phyloP scores from a whole-genome alignment of 352 stramenopile species.

The Phytopythium cucurbitacearum region DNA sequence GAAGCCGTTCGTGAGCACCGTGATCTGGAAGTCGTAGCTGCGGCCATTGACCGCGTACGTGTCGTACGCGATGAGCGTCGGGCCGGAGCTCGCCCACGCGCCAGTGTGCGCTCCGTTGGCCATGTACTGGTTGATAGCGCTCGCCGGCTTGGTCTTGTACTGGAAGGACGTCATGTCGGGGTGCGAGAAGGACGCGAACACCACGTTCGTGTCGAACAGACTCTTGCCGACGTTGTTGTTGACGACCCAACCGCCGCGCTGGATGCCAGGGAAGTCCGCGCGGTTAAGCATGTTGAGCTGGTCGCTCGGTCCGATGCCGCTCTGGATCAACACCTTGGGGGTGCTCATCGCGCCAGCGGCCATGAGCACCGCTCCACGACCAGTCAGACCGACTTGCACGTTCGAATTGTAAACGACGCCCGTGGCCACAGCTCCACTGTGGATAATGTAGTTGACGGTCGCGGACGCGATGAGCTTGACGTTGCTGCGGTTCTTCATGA shows the following conservation, averaged over 20 bases:
- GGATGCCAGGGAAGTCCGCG: slow-evolving; percentile 44
- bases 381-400: slow-evolving; percentile 27
- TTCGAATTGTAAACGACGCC: slow-evolving; percentile 45
- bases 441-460: slow-evolving; percentile 46
- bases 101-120: slow-evolving; percentile 27
- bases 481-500: slow-evolving; percentile 44
- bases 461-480: slow-evolving; percentile 45
- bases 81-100: slow-evolving; percentile 35
- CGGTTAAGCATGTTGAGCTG: slow-evolving; percentile 45
- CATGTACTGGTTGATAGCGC: slow-evolving; percentile 52
- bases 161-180: slow-evolving; percentile 49
- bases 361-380: slow-evolving; percentile 66
- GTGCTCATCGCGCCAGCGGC: slow-evolving; percentile 57
- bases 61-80: slow-evolving; percentile 58
- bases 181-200: slow-evolving; percentile 47
- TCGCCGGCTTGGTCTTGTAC: slow-evolving; percentile 19
- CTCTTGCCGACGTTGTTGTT: slow-evolving; percentile 56
- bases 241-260: slow-evolving; percentile 26
- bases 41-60: slow-evolving; percentile 47
- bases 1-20: slow-evolving; percentile 42
- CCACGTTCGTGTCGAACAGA: slow-evolving; percentile 54
- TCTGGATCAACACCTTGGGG: slow-evolving; percentile 80
- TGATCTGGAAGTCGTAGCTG: slow-evolving; percentile 61
- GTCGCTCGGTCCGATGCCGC: slow-evolving; percentile 59
- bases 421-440: slow-evolving; percentile 31